A percentile compares a stretch with the other conserved stretches of the same genome.
phyloP scores from a whole-genome alignment of 2,329 filamentous ascomycete species.

The Colletotrichum chlorophyti region DNA sequence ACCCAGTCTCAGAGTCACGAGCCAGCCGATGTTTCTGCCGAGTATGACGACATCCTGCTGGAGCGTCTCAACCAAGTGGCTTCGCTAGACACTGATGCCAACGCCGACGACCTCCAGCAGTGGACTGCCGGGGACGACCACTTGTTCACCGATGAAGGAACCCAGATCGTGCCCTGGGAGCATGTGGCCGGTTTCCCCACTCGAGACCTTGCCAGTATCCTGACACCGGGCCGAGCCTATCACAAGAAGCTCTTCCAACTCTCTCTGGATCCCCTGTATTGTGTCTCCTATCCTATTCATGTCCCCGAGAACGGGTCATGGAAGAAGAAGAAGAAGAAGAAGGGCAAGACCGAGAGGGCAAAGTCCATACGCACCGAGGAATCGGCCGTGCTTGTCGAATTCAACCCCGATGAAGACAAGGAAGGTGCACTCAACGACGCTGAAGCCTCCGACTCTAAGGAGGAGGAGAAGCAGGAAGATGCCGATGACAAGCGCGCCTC shows the following conservation, averaged over 20 bases:
- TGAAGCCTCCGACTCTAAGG: constrained; percentile 35
- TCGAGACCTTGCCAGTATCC: constrained; percentile 79
- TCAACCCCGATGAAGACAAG: constrained; percentile 33
- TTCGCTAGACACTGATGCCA: constrained; percentile 37
- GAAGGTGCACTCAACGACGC: constrained; percentile 36
- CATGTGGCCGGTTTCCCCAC: constrained; percentile 76
- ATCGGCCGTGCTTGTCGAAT: constrained; percentile 33
- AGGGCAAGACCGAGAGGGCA: constrained; percentile 37
- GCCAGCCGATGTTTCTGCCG: constrained; percentile 41
- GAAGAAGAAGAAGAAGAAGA: constrained; percentile 67
- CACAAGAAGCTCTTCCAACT: constrained; percentile 86
- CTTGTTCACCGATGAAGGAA: constrained; percentile 60
- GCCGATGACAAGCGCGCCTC: constrained; percentile 68
- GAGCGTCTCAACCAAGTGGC: constrained; percentile 51
- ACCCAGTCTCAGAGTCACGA: constrained; percentile 40
- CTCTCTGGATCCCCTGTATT: constrained; percentile 79
- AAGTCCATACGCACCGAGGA: constrained; percentile 36
- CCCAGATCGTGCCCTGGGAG: constrained; percentile 72
- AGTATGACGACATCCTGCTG: constrained; percentile 59
- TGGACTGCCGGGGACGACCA: constrained; percentile 61
- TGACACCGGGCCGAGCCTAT: constrained; percentile 77
- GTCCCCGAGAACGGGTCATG: constrained; percentile 80
- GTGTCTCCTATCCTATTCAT: constrained; percentile 84
- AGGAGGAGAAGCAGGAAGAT: constrained; percentile 49
- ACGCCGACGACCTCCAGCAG: constrained; percentile 47